Base-by-base conservation (phyloP, 768 basidiomycete species). In the Xerocomus brunneocitrinus region DNA sequence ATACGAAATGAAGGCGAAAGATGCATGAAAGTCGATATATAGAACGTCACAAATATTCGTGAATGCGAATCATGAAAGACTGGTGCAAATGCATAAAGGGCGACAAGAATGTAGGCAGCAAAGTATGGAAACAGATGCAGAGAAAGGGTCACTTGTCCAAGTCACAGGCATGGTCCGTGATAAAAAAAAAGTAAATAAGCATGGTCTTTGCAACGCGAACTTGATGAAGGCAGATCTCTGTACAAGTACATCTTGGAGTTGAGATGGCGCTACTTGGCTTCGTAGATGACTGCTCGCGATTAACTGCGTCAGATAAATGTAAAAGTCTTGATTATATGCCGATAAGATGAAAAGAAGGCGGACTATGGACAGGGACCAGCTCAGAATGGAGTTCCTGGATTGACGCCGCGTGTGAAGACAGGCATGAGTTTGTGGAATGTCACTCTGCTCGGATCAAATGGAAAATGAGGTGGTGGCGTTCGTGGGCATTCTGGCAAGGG, bases 341-440 rank as follows among this genome's bases (percentile, higher is more conserved):
- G 54, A 57, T 62, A 69, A 68, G 62, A 58, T 59, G 63, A 44
- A 42, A 55, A 50, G 58, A 60, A 47, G 47, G 50, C 19, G 19
- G 19, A 19, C 19, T 19, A 19, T 52, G 47, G 39, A 25, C 35
- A 42, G 27, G 30, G 38, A 30, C 8, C 28, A 19, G 38, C 8
- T 66, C 52, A 57, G 34, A 45, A 53, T 32, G 61, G 54, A 22
- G 49, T 52, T 40, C 49, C 31, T 30, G 58, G 55, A 38, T 56
- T 54, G 58, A 51, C 39, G 41, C 58, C 64, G 41, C 60, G 71
- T 51, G 72, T 71, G 59, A 76, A 71, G 51, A 83, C 76, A 36
- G 84, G 84, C 81, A 85, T 83, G 62, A 86, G 80, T 59, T 82
- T 74, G 64, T 73, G 76, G 58, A 83, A 84, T 16, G 74, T 72